Base-by-base conservation (phyloP, 1,284 basidiomycete species). In the Puccinia horiana region DNA sequence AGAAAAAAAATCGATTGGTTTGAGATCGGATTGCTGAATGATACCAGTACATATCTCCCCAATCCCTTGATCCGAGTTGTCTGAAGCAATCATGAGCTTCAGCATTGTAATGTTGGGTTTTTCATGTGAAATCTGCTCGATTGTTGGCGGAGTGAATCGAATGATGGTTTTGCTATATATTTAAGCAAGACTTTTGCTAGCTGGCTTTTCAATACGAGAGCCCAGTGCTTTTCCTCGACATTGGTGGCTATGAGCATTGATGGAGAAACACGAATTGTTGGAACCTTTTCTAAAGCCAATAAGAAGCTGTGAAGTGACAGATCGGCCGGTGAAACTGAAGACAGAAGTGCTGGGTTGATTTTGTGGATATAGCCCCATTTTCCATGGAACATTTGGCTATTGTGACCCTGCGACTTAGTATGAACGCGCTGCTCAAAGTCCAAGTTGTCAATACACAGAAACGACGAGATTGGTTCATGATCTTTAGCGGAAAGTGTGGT, bases 31-130 rank as follows among this genome's bases (percentile, higher is more conserved):
- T 20, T 67, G 63, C 18, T 67, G 63, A 23, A 67, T 67, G 32
- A 67, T 67, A 14, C 35, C 35, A 5, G 63, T 67, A 20, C 35
- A 67, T 20, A 67, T 35, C 18, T 67, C 35, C 2, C 37, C 63
- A 67, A 67, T 9, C 9, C 63, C 63, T 37, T 67, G 63, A 9
- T 29, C 63, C 11, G 63, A 67, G 63, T 67, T 67, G 29, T 67
- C 63, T 2, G 63, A 67, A 14, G 63, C 63, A 40, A 67, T 18
- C 63, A 67, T 67, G 4, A 67, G 63, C n/a, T 67, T 67, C 2
- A 67, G 63, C 63, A 67, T 67, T 6, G 56, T 58, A 2, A 58
- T 58, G 5, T 26, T 14, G 8, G 56, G 56, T 8, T 8, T 2
- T 29, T 26, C n/a, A n/a, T 58, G 56, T 9, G 56, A 58, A 14